Conservation (phyloP, 106 monocot genomes). For the Dendrobium chrysotoxum region DNA sequence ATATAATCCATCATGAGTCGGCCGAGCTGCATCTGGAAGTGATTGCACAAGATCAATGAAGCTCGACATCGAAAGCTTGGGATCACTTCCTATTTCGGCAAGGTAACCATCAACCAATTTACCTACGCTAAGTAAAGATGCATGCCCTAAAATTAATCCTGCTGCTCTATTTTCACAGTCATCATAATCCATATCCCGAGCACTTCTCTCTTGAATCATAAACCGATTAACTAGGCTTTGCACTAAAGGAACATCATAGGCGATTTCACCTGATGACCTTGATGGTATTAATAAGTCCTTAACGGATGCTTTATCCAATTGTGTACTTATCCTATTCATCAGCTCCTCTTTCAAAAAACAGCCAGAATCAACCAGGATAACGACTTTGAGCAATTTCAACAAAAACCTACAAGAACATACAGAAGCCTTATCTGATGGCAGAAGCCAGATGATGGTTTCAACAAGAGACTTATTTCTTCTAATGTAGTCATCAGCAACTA, state of each 20-base stretch:
- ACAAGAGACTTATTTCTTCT: constrained; percentile 44
- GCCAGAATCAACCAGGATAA: constrained; percentile 54
- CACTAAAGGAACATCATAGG: constrained; percentile 63
- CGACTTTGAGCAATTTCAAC: constrained; percentile 66
- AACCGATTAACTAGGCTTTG: constrained; percentile 49
- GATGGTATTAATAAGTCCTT: constrained; percentile 76
- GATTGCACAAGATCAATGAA: constrained; percentile 45
- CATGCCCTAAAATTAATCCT: constrained; percentile 19
- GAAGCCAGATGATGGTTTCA: constrained; percentile 57
- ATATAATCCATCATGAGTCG: constrained; percentile 68
- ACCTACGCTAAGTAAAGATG: constrained; percentile 41
- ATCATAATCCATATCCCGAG: constrained; percentile 6
- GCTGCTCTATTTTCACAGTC: constrained; percentile 17
- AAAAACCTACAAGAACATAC: constrained; percentile 79
- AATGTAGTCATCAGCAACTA: constrained; percentile 39
- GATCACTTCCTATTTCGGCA: constrained; percentile 61
- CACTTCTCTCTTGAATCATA: constrained; percentile 19
- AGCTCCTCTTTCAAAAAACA: constrained; percentile 55
- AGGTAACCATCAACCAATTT: constrained; percentile 73
- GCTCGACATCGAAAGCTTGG: constrained; percentile 44
- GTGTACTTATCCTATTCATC: constrained; percentile 41
- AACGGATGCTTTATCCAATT: constrained; percentile 60
- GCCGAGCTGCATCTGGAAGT: constrained; percentile 46
- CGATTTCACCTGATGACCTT: constrained; percentile 7
- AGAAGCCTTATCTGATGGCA: constrained; percentile 50